These are phyloP conservation scores for Combretum micranthum DNA, from an alignment of 345 rosid genomes.

Conservation along the genomic window DNA sequence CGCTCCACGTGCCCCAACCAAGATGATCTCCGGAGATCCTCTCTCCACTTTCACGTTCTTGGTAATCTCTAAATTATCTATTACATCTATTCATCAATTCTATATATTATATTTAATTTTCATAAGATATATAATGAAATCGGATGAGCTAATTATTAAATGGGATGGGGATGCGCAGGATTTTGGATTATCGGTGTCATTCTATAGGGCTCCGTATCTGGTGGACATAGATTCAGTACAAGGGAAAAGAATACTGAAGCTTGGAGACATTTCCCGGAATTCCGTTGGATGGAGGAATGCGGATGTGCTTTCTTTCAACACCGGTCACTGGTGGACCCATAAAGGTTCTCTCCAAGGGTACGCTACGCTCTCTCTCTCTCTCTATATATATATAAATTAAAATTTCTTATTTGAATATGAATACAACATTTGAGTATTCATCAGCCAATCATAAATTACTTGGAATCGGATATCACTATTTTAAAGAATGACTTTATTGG, in stretches of 20 bases:
- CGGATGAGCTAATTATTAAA: background rate
- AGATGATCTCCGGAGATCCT: slow-evolving; percentile 50
- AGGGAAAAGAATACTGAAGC: slow-evolving; percentile 65
- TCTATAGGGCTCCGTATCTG: slow-evolving; percentile 66
- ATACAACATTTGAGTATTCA: no score
- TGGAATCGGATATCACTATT: no score
- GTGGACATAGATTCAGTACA: slow-evolving; percentile 66
- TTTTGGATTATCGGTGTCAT: slow-evolving; percentile 50
- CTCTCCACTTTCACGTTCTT: slow-evolving; percentile 68
- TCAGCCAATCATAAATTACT: no score
- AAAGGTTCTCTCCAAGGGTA: slow-evolving; percentile 70
- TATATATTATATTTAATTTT: background rate
- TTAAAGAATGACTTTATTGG: no score
- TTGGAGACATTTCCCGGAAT: slow-evolving; percentile 62
- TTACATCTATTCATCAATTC: background rate
- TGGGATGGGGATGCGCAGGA: slow-evolving; percentile 37
- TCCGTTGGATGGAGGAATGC: slow-evolving; percentile 58
- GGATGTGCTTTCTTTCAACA: slow-evolving; percentile 74
- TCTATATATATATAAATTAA: no score
- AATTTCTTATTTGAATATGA: no score
- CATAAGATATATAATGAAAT: no score
- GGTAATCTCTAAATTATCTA: slow-evolving; percentile 19
- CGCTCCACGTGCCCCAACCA: slow-evolving; percentile 39
- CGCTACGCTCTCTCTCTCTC: no score
- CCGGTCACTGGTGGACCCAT: slow-evolving; percentile 98